Evolutionary conservation across 1,284 basidiomycete genomes (phyloP), one percentile per base, ranked within the genome.

Genomic region (Somion occarium): DNA sequence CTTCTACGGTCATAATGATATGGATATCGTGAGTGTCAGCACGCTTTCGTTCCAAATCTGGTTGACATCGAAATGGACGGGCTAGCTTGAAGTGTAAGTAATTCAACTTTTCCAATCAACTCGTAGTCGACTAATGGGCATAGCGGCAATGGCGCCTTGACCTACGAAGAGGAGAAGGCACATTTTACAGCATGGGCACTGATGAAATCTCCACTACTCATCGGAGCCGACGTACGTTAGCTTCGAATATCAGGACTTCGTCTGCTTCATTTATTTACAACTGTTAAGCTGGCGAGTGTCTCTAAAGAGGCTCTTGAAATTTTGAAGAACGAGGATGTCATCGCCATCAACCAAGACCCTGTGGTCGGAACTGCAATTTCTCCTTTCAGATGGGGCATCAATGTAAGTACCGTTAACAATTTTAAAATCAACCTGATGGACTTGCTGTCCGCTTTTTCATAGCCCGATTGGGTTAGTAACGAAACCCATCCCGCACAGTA

Each of bases 331-430:
- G 61, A 59, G 38, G 83, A 86, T 63, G 78, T 86, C 48, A 73
- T 86, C 25, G 83, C 79, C 11, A 83, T 86, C 57, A 83, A 84
- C 61, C 84, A 86, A 63, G 83, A 86, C 60, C 72, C 78, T 0
- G 78, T 80, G 0, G 72, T 80, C 39, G 84, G 83, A 2, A 79
- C 76, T 9, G 74, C 75, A 26, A 71, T 85, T 49, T 73, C 79
- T 24, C 83, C 84, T 9, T 86, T 85, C 70, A 69, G 81, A 56
- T 85, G 84, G 84, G 83, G 84, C 5, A 60, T 77, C 39, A 79
- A 79, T 60, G 78, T 79, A 26, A 18, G 71, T 65, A 18, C 22
- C 13, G 19, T 43, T 11, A 13, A 9, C 43, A 5, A 24, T 20
- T 27, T 44, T 9, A 44, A 48, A 18, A 30, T 61, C 78, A 48